Evolutionary conservation across 106 monocot species (phyloP), one percentile per base, ranked within the genome.

Genomic region (Dioscorea zingiberensis): DNA sequence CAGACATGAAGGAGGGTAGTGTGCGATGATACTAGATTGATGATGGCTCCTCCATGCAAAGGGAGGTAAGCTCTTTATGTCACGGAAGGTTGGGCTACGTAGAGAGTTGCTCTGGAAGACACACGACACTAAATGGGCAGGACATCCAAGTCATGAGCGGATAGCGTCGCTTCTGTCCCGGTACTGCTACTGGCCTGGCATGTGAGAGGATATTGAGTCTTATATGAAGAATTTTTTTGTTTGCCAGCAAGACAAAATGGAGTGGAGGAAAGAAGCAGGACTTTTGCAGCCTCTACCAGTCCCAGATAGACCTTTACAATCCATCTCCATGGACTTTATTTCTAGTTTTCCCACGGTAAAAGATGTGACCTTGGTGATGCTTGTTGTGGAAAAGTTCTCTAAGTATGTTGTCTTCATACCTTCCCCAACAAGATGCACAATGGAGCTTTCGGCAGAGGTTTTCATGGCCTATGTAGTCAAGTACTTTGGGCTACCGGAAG

Each of bases 331-430:
- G 30, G 46, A 64, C 22, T 44, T 63, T 38, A 63, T 63, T n/a
- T n/a, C 30, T 21, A 16, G 44, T 21, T 46, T 47, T 19, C 63
- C 46, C 11, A 46, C 3, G 22, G 19, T 44, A 11, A 17, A 47
- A 21, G 45, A 44, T 17, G 17, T 32, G 13, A 19, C 10, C 13
- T 44, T 14, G 13, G 45, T 62, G 1, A n/a, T 64, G n/a, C 17
- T 64, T 3, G 63, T 64, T 4, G 63, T 47, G 10, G 63, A 47
- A 24, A 2, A n/a, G 13, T 64, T 64, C 12, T 19, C 12, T 5
- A 64, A 47, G 47, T 64, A 64, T 64, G 63, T 13, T 4, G 23
- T 47, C 46, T 64, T 64, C 32, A 47, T 64, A 15, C 46, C 21
- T 12, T 4, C 63, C 2, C 63, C 45, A 12, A 22, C 10, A 23